phyloP scores from a whole-genome alignment of 345 rosid species.

The Murraya paniculata region DNA sequence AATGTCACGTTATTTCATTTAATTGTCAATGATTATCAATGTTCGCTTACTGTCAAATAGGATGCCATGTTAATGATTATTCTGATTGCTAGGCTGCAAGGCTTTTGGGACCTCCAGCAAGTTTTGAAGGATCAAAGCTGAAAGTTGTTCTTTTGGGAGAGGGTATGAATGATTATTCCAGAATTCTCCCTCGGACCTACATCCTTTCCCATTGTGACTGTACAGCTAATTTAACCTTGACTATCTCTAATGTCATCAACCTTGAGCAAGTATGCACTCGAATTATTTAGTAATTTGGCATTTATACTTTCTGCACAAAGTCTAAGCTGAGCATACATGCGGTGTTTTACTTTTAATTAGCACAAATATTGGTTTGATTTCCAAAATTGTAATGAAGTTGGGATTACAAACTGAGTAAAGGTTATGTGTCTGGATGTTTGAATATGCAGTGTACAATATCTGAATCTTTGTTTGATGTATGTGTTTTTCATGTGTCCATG shows the following conservation, averaged over 20 bases:
- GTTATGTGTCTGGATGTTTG: background rate
- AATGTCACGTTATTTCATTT: background rate
- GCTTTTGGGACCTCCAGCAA: constrained; percentile 78
- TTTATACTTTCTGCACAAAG: background rate
- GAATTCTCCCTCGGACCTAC: constrained; percentile 68
- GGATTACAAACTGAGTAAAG: background rate
- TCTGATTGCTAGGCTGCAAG: constrained; percentile 56
- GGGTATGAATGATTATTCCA: constrained; percentile 35
- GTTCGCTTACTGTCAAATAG: constrained; percentile 6
- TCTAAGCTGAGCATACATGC: background rate
- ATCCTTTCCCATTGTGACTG: constrained; percentile 90
- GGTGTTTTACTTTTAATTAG: background rate
- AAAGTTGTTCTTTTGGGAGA: constrained; percentile 55
- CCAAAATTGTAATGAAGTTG: background rate
- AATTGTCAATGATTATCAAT: background rate
- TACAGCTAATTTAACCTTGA: constrained; percentile 80
- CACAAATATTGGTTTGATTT: background rate
- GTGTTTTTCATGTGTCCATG: background rate
- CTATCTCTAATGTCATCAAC: constrained; percentile 72
- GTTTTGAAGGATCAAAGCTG: constrained; percentile 79
- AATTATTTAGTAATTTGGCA: background rate
- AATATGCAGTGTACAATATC: background rate
- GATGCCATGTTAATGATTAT: constrained; percentile 4
- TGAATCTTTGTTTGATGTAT: background rate
- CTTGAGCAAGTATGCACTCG: constrained; percentile 57